Evolutionary conservation across 306 rosid genomes (phyloP).

Genomic region (Astragalus membranaceus): DNA sequence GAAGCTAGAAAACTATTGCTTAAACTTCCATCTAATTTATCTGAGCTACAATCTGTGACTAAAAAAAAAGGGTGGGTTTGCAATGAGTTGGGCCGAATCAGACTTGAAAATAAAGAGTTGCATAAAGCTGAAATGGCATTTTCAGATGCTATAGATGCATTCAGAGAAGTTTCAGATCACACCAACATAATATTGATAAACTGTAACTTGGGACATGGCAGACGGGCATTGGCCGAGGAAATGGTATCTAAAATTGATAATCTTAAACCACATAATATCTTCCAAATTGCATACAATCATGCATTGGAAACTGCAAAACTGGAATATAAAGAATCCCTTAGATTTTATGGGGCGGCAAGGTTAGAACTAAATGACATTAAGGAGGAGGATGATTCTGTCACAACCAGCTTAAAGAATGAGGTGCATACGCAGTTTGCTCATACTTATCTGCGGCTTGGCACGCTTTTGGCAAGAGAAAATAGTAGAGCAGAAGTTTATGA

Average conservation of each 20-base stretch:
- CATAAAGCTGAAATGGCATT: slow-evolving; percentile 72
- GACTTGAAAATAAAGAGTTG: slow-evolving; percentile 66
- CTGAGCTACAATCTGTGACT: slow-evolving; percentile 61
- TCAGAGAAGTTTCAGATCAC: slow-evolving; percentile 86
- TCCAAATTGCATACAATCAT: slow-evolving; percentile 54
- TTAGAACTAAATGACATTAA: slow-evolving; percentile 48
- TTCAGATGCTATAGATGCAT: slow-evolving; percentile 78
- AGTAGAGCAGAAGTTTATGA: slow-evolving; percentile 63
- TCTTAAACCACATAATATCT: slow-evolving; percentile 44
- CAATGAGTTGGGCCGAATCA: slow-evolving; percentile 83
- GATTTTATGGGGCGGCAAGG: slow-evolving; percentile 85
- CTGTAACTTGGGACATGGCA: slow-evolving; percentile 95
- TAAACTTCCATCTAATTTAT: slow-evolving; percentile 56
- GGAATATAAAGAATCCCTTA: slow-evolving; percentile 78
- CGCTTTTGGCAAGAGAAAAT: slow-evolving; percentile 92
- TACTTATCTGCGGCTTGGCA: slow-evolving; percentile 89
- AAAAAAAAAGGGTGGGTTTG: slow-evolving; percentile 92
- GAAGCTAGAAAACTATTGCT: slow-evolving; percentile 70
- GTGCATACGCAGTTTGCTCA: slow-evolving; percentile 81
- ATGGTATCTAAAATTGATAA: slow-evolving; percentile 62
- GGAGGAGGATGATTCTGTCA: slow-evolving; percentile 36
- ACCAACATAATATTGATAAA: slow-evolving; percentile 77
- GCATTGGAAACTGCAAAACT: slow-evolving; percentile 76
- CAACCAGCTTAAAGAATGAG: slow-evolving; percentile 62
- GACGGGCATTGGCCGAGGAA: slow-evolving; percentile 87